phyloP scores from a whole-genome alignment of 768 basidiomycete species.

The Paxillus involutus region DNA sequence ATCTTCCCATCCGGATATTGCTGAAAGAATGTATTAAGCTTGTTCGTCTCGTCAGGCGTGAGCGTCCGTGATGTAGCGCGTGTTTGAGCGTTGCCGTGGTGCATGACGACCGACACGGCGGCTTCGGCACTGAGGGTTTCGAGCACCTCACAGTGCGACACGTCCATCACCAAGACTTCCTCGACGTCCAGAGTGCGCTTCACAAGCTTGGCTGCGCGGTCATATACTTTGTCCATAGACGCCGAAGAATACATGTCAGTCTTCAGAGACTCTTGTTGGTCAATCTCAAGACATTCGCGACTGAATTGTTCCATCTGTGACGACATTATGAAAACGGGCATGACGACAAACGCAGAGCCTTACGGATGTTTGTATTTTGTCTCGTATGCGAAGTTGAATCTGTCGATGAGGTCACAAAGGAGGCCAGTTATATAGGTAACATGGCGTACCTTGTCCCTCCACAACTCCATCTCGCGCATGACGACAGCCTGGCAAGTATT shows the following conservation, averaged over 20 bases:
- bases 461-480: conserved; percentile 94
- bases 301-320: conserved; percentile 91
- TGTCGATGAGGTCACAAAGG: conserved; percentile 22
- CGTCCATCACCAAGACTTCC: conserved; percentile 89
- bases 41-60: conserved; percentile 68
- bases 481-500: conserved; percentile 58
- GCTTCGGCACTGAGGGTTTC: conserved; percentile 66
- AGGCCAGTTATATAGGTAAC: not conserved
- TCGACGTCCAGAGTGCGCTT: conserved; percentile 90
- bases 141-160: conserved; percentile 85
- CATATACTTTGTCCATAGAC: conserved; percentile 88
- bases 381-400: conserved; percentile 89
- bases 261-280: conserved; percentile 41
- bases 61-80: conserved; percentile 56
- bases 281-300: conserved; percentile 91
- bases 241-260: conserved; percentile 25
- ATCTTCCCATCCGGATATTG: conserved; percentile 84
- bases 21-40: conserved; percentile 74
- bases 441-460: conserved; percentile 78
- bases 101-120: conserved; percentile 65
- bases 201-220: conserved; percentile 87
- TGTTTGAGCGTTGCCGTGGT: conserved; percentile 60
- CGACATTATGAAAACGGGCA: not conserved
- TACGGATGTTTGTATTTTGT: conserved; percentile 88
- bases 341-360: conserved; percentile 20